Evolutionary conservation across 352 stramenopile genomes (phyloP), one percentile per base, ranked within the genome.

Genomic region (Phytophthora hibernalis): DNA sequence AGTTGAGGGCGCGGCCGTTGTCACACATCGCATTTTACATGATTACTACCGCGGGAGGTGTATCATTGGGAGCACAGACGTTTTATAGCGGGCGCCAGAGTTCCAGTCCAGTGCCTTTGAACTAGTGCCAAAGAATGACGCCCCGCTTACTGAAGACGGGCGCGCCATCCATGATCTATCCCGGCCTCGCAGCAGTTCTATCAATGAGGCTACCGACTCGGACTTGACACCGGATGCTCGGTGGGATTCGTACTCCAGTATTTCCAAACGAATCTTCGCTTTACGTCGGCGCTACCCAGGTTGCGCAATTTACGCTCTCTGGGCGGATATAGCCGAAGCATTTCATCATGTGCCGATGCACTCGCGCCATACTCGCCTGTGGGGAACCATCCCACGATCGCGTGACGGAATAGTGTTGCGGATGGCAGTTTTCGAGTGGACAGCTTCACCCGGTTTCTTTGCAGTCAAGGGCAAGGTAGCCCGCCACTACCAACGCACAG

Each of bases 361-460:
- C n/a, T n/a, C n/a, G n/a, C n/a, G n/a, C n/a, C n/a, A n/a, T n/a
- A n/a, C n/a, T n/a, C n/a, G n/a, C n/a, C 48, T 26, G n/a, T n/a
- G 48, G 48, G 48, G 48, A 4, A 54, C 12, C 16, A 24, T 54
- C 6, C 30, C 48, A 6, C 48, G 48, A 13, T 54, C 48, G 40
- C 7, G 18, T 10, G 3, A 3, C 21, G 30, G 48, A 30, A 54
- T 43, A 13, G 48, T 44, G 26, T 54, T 30, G 8, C 30, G 48
- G 1, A 57, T 33, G 16, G 50, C 50, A 1, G 50, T 57, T 1
- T 57, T 57, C 18, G 50, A 33, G 20, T 57, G 50, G 50, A 57
- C 50, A 35, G n/a, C 50, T 22, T 57, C 50, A 3, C 31, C 33
- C 12, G 50, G 50, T 5, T 57, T 33, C 50, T 57, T 57, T 18